A percentile compares a stretch with the other conserved stretches of the same genome.
phyloP scores from a whole-genome alignment of 805 yeast species.

The Yamadazyma sp. region DNA sequence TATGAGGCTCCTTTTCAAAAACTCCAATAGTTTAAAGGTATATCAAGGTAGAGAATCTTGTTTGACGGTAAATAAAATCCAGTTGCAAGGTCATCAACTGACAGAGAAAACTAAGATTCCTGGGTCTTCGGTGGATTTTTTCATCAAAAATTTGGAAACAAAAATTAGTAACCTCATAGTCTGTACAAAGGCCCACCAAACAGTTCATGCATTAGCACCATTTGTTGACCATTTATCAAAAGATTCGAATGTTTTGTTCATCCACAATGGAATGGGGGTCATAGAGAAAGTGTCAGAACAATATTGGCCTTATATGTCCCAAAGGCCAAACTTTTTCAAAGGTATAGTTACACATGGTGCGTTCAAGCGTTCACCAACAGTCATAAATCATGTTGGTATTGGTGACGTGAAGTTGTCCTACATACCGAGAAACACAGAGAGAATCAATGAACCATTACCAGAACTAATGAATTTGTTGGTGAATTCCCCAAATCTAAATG shows the following conservation, averaged over 20 bases:
- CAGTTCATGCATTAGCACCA: constrained; percentile 58
- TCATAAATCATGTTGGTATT: constrained; percentile 61
- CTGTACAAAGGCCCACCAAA: constrained; percentile 78
- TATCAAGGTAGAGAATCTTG: not conserved
- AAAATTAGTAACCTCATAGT: constrained; percentile 50
- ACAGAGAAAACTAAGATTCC: constrained; percentile 1
- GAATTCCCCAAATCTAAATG: constrained; percentile 3
- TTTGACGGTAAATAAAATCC: constrained; percentile 10
- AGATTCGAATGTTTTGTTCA: constrained; percentile 55
- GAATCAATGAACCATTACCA: constrained; percentile 7
- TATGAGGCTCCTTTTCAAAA: constrained; percentile 5
- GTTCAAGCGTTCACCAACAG: constrained; percentile 39
- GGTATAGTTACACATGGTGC: constrained; percentile 88
- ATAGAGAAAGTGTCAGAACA: constrained; percentile 46
- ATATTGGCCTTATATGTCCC: constrained; percentile 47
- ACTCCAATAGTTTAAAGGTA: not conserved
- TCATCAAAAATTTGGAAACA: constrained; percentile 1
- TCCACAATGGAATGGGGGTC: constrained; percentile 89
- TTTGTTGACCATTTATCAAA: constrained; percentile 46
- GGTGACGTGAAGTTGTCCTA: constrained; percentile 62
- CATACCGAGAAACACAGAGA: constrained; percentile 40
- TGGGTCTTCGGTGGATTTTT: not conserved
- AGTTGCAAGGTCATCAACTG: not conserved
- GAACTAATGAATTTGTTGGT: constrained; percentile 4
- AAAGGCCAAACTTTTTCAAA: constrained; percentile 59